Evolutionary conservation across 2,329 filamentous ascomycete species (phyloP).

Genomic region (Eutypa lata): DNA sequence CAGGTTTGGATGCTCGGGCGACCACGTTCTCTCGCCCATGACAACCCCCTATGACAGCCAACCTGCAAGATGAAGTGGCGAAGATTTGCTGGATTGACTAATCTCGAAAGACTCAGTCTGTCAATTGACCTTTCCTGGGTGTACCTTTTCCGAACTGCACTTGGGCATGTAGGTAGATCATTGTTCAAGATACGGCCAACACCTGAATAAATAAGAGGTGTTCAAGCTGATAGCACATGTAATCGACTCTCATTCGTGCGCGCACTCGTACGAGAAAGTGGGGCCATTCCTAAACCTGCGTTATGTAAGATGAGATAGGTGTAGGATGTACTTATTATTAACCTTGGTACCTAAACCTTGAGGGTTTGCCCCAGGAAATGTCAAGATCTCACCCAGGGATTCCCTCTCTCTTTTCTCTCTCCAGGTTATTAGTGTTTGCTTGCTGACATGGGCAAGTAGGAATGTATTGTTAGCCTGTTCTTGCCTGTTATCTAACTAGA

Average conservation of each 20-base stretch:
- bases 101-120: background rate
- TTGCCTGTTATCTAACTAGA: no score
- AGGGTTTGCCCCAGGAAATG: background rate
- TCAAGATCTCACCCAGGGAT: background rate
- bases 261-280: background rate
- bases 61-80: conserved; percentile 20
- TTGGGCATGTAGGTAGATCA: no score
- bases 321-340: background rate
- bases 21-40: conserved; percentile 12
- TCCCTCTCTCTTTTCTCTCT: background rate
- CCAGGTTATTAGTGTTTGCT: background rate
- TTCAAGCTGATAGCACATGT: background rate
- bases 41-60: conserved; percentile 2
- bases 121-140: background rate
- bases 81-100: background rate
- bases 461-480: no score
- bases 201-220: no score
- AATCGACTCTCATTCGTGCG: background rate
- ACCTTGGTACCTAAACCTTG: background rate
- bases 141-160: background rate
- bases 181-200: no score
- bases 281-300: background rate
- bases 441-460: background rate
- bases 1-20: conserved; percentile 15
- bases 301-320: background rate